Percentiles rank a stretch among this genome's conserved stretches.
phyloP scores from a whole-genome alignment of 2,329 filamentous ascomycete species.

The Pezicula neosporulosa region DNA sequence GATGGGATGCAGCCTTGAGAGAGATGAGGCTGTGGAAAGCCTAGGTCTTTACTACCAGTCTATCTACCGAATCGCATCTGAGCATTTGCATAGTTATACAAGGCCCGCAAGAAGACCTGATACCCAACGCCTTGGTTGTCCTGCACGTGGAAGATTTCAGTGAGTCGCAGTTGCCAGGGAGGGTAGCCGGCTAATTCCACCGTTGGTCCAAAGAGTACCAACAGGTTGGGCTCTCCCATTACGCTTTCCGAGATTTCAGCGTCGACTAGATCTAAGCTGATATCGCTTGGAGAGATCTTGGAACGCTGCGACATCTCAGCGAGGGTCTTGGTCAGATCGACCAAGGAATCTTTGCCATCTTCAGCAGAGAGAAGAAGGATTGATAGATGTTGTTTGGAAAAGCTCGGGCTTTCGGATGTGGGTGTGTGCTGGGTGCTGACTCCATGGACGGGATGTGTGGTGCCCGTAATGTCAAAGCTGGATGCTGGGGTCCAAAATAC shows the following conservation, averaged over 20 bases:
- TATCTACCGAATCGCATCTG: conserved; percentile 69
- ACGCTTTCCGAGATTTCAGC: conserved; percentile 77
- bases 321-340: conserved; percentile 91
- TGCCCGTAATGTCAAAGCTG: conserved; percentile 68
- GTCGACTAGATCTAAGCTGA: conserved; percentile 82
- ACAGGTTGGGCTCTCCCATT: conserved; percentile 84
- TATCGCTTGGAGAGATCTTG: conserved; percentile 78
- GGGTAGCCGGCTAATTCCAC: conserved; percentile 89
- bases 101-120: conserved; percentile 82
- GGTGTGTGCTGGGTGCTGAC: conserved; percentile 41
- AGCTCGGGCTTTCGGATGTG: conserved; percentile 33
- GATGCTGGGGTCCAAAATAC: conserved; percentile 79
- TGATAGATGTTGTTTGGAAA: conserved; percentile 40
- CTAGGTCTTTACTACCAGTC: conserved; percentile 2
- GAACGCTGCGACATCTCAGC: conserved; percentile 91
- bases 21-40: conserved; percentile 34
- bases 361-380: conserved; percentile 82
- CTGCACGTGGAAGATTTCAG: conserved; percentile 81
- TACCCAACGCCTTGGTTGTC: conserved; percentile 87
- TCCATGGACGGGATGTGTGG: conserved; percentile 63
- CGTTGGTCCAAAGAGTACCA: conserved; percentile 81
- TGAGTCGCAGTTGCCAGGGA: conserved; percentile 92
- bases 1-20: conserved; percentile 56
- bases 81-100: conserved; percentile 81
- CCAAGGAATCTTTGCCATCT: conserved; percentile 88